phyloP scores from a whole-genome alignment of 768 basidiomycete species.

The Boletus pseudopeckii region DNA sequence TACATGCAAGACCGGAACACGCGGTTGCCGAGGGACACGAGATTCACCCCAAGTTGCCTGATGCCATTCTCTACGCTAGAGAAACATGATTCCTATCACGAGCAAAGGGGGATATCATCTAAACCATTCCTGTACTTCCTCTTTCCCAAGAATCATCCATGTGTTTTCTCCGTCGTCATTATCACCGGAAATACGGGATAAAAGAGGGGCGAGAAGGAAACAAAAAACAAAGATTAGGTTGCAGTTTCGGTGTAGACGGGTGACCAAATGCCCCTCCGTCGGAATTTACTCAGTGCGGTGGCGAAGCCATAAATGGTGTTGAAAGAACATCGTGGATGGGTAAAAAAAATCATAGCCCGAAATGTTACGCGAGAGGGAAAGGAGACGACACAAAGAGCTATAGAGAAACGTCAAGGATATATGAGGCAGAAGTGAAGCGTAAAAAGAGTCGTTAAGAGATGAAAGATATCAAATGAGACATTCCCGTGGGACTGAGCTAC shows the following conservation, averaged over 20 bases:
- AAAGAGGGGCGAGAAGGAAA: slow-evolving; percentile 2
- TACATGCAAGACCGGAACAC: neutral
- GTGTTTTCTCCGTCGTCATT: slow-evolving; percentile 4
- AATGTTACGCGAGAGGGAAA: slow-evolving; percentile 18
- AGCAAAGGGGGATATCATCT: slow-evolving; percentile 20
- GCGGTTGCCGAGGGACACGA: neutral
- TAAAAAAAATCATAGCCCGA: slow-evolving; percentile 24
- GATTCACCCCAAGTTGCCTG: slow-evolving; percentile 13
- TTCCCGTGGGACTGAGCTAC: slow-evolving; percentile 26
- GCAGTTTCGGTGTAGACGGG: slow-evolving; percentile 24
- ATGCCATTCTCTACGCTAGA: slow-evolving; percentile 14
- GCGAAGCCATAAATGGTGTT: slow-evolving; percentile 16
- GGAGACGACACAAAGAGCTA: slow-evolving; percentile 19
- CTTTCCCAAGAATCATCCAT: slow-evolving; percentile 21
- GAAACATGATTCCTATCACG: slow-evolving; percentile 17
- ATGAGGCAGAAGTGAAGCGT: slow-evolving; percentile 32
- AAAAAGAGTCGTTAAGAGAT: slow-evolving; percentile 35
- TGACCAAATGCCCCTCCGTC: slow-evolving; percentile 21
- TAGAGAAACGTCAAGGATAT: slow-evolving; percentile 34
- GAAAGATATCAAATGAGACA: slow-evolving; percentile 30
- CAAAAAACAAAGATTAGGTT: slow-evolving; percentile 21
- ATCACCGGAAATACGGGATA: slow-evolving; percentile 7
- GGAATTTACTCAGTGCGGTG: slow-evolving; percentile 27
- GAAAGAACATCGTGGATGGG: slow-evolving; percentile 24
- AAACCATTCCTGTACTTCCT: slow-evolving; percentile 17